These are phyloP conservation scores for Lipomyces anomalus DNA, from an alignment of 805 yeast genomes.

Conservation along the genomic window DNA sequence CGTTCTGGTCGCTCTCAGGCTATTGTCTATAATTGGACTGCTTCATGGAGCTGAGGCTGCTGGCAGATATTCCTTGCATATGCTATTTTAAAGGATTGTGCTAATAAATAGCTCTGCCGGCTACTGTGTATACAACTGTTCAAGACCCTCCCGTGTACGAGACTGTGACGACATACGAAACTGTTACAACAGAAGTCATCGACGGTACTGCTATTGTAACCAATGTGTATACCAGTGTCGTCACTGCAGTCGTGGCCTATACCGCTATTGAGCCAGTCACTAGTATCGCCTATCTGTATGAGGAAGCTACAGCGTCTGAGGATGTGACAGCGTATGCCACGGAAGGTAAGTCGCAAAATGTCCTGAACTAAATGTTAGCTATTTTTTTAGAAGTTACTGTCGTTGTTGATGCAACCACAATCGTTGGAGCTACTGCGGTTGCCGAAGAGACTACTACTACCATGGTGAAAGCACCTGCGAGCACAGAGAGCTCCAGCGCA, in stretches of 20 bases:
- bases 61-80: neutral
- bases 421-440: constrained; percentile 27
- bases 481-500: too few relatives aligned
- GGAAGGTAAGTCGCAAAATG: too few relatives aligned
- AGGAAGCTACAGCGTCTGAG: constrained; percentile 18
- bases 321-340: too few relatives aligned
- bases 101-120: constrained; percentile 14
- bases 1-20: neutral
- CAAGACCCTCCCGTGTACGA: constrained; percentile 13
- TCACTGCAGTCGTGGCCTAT: too few relatives aligned
- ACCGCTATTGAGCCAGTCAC: too few relatives aligned
- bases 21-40: neutral
- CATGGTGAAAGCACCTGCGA: constrained; percentile 14
- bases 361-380: too few relatives aligned
- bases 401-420: constrained; percentile 10
- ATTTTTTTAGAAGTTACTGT: too few relatives aligned
- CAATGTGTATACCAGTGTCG: too few relatives aligned
- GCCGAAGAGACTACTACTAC: constrained; percentile 17
- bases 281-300: too few relatives aligned
- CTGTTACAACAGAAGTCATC: constrained; percentile 9
- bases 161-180: constrained; percentile 11
- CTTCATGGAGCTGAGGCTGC: constrained; percentile 2
- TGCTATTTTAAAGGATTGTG: neutral
- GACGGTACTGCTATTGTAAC: constrained; percentile 23
- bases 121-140: constrained; percentile 13